These are phyloP conservation scores for Caulochytrium protostelioides DNA, from an alignment of 371 early-diverging fungal genomes.

Conservation along the genomic window DNA sequence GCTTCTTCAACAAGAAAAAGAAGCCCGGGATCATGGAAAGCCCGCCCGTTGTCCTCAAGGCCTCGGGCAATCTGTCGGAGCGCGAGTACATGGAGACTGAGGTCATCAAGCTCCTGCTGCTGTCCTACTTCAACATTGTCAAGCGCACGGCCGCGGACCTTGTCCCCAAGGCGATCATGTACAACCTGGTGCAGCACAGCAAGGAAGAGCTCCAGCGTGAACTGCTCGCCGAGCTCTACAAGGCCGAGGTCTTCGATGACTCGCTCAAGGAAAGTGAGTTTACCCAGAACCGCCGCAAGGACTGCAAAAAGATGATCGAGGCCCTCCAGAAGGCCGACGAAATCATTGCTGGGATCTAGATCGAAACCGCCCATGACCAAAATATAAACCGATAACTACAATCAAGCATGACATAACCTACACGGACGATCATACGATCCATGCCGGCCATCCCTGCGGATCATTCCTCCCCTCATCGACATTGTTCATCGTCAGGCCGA, in stretches of 20 bases:
- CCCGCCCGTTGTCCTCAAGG: conserved; percentile 83
- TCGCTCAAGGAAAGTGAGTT: conserved; percentile 83
- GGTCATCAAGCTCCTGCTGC: conserved; percentile 89
- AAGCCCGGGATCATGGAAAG: conserved; percentile 57
- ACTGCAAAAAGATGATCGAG: conserved; percentile 94
- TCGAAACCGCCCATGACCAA: too few relatives aligned
- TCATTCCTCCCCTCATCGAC: too few relatives aligned
- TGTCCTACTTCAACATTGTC: conserved; percentile 90
- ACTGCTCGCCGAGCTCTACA: conserved; percentile 87
- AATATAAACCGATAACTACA: too few relatives aligned
- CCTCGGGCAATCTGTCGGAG: conserved; percentile 80
- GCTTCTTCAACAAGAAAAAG: conserved; percentile 68
- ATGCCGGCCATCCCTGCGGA: too few relatives aligned
- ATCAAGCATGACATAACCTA: too few relatives aligned
- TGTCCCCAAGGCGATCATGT: conserved; percentile 97
- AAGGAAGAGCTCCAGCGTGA: conserved; percentile 89
- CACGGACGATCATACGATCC: too few relatives aligned
- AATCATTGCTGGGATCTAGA: conserved; percentile 39
- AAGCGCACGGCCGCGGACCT: conserved; percentile 93
- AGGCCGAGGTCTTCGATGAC: conserved; percentile 69
- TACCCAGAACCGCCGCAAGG: conserved; percentile 70
- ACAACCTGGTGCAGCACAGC: conserved; percentile 73
- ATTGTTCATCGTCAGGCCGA: too few relatives aligned
- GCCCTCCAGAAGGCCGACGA: conserved; percentile 88
- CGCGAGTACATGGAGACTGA: conserved; percentile 92